Evolutionary conservation across 148 eudicot genomes (phyloP), one percentile per base, ranked within the genome.

Genomic region (Heliamphora exappendiculata): DNA sequence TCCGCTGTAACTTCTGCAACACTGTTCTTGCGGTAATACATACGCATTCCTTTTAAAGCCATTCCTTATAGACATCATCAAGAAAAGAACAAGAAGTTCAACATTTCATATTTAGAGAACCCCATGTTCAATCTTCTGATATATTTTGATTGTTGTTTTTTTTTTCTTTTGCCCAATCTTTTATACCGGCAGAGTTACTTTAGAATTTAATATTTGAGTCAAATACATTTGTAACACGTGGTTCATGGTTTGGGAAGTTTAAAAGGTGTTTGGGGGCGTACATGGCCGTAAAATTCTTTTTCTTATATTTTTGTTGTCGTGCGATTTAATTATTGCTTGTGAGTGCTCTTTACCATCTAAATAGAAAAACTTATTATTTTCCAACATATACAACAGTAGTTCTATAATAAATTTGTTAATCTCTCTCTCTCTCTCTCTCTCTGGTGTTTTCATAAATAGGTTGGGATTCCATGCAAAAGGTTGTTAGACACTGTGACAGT

Each of bases 401-500:
- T 26, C 8, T 1, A 31, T 1, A 13, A 14, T 29, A 3, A 11
- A 59, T 31, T 3, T 16, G 8, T 2, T 6, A 2, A 29, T 37
- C 20, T 7, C 13, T 64, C 28, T 33, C 75, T 28, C 75, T 78
- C 75, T 78, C 66, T 70, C 47, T 70, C 68, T 68, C 59, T 57
- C n/a, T n/a, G n/a, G n/a, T n/a, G n/a, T n/a, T n/a, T n/a, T n/a
- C n/a, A n/a, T n/a, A n/a, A n/a, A 60, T 71, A 92, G 98, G 97
- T 94, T 67, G 98, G 86, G 83, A 91, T 95, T 37, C 98, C 98
- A 72, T 89, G 84, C 86, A 92, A 84, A 85, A 85, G 96, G 88
- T 74, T 95, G 84, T 20, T 92, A 85, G 98, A 95, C 55, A 95
- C 98, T 1, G 93, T 95, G 83, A 95, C 97, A 50, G 98, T 95